A percentile compares a stretch with the other conserved stretches of the same genome.
phyloP scores from a whole-genome alignment of 2,329 filamentous ascomycete genomes.

The Harringtonia aguacate region DNA sequence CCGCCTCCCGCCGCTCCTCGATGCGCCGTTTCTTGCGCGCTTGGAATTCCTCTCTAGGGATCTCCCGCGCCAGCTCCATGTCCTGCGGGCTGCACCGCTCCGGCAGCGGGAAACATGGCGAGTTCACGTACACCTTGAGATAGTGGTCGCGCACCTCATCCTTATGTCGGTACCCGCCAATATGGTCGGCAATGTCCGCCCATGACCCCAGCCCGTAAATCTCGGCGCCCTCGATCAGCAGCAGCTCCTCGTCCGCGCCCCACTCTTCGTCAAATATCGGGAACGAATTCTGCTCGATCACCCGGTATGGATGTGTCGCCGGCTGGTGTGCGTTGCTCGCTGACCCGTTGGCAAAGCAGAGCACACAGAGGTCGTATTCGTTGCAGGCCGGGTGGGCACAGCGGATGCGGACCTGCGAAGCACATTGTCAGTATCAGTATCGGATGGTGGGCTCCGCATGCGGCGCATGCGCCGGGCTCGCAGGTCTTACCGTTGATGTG shows the following conservation, averaged over 20 bases:
- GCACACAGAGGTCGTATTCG: slow-evolving; percentile 94
- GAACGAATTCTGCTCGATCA: slow-evolving; percentile 97
- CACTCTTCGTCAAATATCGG: slow-evolving; percentile 92
- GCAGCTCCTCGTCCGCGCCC: slow-evolving; percentile 94
- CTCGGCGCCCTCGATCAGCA: slow-evolving; percentile 86
- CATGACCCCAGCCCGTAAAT: slow-evolving; percentile 94
- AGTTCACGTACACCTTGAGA: slow-evolving; percentile 75
- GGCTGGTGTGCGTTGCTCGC: slow-evolving; percentile 78
- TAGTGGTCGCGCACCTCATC: slow-evolving; percentile 97
- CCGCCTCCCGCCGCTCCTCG: slow-evolving; percentile 78
- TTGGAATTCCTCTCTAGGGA: slow-evolving; percentile 89
- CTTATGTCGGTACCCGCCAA: slow-evolving; percentile 87
- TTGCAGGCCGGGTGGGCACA: slow-evolving; percentile 76
- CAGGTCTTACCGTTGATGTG: slow-evolving; percentile 72
- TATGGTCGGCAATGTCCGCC: slow-evolving; percentile 97
- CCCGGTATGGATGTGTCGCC: slow-evolving; percentile 74
- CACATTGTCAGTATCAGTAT: no score
- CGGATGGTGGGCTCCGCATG: no score
- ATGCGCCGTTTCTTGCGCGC: slow-evolving; percentile 85
- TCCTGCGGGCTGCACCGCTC: slow-evolving; percentile 77
- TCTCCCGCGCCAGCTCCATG: slow-evolving; percentile 63
- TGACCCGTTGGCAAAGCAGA: slow-evolving; percentile 80
- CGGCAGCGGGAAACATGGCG: slow-evolving; percentile 74
- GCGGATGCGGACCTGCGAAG: slow-evolving; percentile 75
- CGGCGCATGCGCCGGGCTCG: background rate